Base-by-base conservation (phyloP, 495 filamentous ascomycete species). In the Lichenothelia convexa region DNA sequence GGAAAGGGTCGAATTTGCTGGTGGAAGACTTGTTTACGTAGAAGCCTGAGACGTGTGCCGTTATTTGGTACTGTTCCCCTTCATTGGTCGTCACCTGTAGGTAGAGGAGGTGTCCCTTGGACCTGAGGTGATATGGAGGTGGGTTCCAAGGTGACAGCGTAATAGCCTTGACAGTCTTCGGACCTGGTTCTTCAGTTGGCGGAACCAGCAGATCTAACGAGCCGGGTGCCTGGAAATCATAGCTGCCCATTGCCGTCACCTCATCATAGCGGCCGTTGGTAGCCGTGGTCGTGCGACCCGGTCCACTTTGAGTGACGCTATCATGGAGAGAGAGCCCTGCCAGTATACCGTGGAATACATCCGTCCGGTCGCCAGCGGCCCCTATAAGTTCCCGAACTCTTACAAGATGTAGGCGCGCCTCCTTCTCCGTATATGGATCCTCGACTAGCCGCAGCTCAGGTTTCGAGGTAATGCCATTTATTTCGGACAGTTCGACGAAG, bases 371-470 rank as follows among this genome's bases (percentile, higher is more conserved):
- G 17, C 83, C 83, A 21, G 85, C 73, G 44, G 85, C 86, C 32
- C 91, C 91, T 39, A 99, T 80, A 32, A 99, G 63, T 45, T 99
- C 91, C 43, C 91, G 65, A 36, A 93, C 73, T 34, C 91, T 68
- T 30, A 95, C 70, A 34, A 94, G 60, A 57, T 99, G 91, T 65
- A 95, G 76, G 42, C 91, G 76, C 34, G 91, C 87, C 57, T 95
- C 89, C 64, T 93, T 95, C 62, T 95, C 91, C 18, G 83, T 99
- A 56, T 99, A 99, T 13, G 91, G 81, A 50, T 99, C 91, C 58
- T 94, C 83, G 29, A 94, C 73, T 41, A 99, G 60, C 22, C 65
- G 68, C 26, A 95, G 63, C 52, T 81, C 75, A 8, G 84, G 75
- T 37, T 78, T 75, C 6, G 73, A 59, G 24, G 66, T 68, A 21